Evolutionary conservation across 2,329 filamentous ascomycete species (phyloP).

Genomic region (Fusarium pseudoanthophilum): DNA sequence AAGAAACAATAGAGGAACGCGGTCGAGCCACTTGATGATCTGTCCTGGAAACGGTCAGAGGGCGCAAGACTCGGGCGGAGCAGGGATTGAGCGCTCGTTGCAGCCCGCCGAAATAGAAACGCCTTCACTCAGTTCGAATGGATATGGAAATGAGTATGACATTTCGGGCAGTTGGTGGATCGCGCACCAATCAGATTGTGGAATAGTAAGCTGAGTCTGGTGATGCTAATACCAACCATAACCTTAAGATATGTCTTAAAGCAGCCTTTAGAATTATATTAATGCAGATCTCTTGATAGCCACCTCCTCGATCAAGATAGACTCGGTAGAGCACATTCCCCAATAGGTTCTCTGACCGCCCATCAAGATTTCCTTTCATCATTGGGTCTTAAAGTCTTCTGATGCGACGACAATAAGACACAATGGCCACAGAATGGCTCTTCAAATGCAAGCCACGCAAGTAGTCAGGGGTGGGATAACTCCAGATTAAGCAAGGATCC

Average conservation of each 20-base stretch:
- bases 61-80: slow-evolving; percentile 43
- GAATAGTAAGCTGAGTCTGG: background rate
- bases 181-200: slow-evolving; percentile 12
- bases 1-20: slow-evolving; percentile 31
- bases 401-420: background rate
- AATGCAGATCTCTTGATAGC: slow-evolving; percentile 1
- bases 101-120: slow-evolving; percentile 29
- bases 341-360: background rate
- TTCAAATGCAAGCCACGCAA: slow-evolving; percentile 21
- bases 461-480: slow-evolving; percentile 24
- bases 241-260: background rate
- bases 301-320: background rate
- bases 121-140: background rate
- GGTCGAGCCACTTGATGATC: slow-evolving; percentile 39
- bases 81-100: slow-evolving; percentile 37
- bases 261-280: background rate
- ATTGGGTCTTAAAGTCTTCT: background rate
- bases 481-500: slow-evolving; percentile 27
- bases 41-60: slow-evolving; percentile 30
- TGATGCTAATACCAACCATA: background rate
- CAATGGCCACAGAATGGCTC: background rate
- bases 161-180: background rate
- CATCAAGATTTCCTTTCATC: background rate
- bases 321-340: background rate
- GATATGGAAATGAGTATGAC: slow-evolving; percentile 18